phyloP scores from a whole-genome alignment of 345 rosid species.

The Pseudoturritis turrita region DNA sequence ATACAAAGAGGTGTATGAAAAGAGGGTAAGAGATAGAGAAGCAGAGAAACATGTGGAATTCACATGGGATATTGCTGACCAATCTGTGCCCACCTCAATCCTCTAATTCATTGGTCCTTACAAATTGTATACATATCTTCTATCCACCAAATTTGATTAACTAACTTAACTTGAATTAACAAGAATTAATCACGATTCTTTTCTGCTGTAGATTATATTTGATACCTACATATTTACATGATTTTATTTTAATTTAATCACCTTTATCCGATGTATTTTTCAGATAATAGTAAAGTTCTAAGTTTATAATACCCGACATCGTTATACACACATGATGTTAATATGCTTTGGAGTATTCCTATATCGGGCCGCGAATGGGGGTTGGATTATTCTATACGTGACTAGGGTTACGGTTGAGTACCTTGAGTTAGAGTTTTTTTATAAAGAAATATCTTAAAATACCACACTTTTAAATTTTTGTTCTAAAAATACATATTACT shows the following conservation, averaged over 20 bases:
- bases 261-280: background rate
- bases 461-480: too few relatives aligned
- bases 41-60: slow-evolving; percentile 32
- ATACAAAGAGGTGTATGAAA: slow-evolving; percentile 8
- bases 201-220: background rate
- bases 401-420: too few relatives aligned
- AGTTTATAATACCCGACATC: background rate
- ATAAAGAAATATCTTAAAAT: too few relatives aligned
- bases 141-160: slow-evolving; percentile 9
- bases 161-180: background rate
- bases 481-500: too few relatives aligned
- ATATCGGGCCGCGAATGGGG: too few relatives aligned
- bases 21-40: slow-evolving; percentile 25
- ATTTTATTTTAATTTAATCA: background rate
- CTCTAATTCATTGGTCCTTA: slow-evolving; percentile 18
- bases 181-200: background rate
- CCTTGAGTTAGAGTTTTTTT: too few relatives aligned
- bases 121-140: slow-evolving; percentile 9
- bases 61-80: slow-evolving; percentile 35
- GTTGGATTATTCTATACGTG: too few relatives aligned
- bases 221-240: background rate
- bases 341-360: too few relatives aligned
- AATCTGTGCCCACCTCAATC: slow-evolving; percentile 33
- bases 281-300: background rate
- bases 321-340: background rate